Evolutionary conservation across 257 asterid species (phyloP), one percentile per base, ranked within the genome.

Genomic region (Gardenia jasminoides): DNA sequence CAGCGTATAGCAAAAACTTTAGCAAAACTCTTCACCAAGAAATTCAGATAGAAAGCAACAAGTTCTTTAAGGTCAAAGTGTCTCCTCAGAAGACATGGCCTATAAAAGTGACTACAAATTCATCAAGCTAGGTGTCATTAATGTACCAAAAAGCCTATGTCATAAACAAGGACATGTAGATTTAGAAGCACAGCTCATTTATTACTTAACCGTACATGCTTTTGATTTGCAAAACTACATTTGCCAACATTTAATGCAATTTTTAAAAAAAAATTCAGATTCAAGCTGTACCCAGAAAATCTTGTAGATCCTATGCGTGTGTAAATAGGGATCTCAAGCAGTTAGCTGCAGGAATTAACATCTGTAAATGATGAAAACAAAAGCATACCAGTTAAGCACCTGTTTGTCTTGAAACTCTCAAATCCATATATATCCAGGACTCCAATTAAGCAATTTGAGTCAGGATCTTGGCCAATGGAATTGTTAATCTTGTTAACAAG

Each of bases 311-410:
- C 73, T 24, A 74, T 36, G 54, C 31, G 28, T 76, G 47, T 76
- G 41, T 30, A 46, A 19, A 56, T 24, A 59, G 77, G 52, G 80
- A 61, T 77, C 78, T 80, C 80, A 81, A 61, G 88, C 81, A 87
- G 85, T 79, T 78, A 78, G 75, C 65, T 82, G 85, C 88, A 83
- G 78, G 79, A 84, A 86, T 84, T 80, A 85, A 81, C 86, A 82
- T 83, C 86, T 81, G 84, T 79, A 82, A 89, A 88, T 81, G 89
- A 81, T 24, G 87, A 90, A 92, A 84, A 81, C 85, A 89, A 87
- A 92, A 92, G 98, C 98, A 87, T 94, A 94, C 98, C 98, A 77
- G 94, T 89, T 88, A 92, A 94, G 98, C 97, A 94, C 98, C 98
- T 94, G 97, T 94, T 94, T 89, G 94, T 91, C 95, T 92, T 92